Evolutionary conservation across 768 basidiomycete genomes (phyloP), one percentile per base, ranked within the genome.

Genomic region (Rhizopogon roseolus): DNA sequence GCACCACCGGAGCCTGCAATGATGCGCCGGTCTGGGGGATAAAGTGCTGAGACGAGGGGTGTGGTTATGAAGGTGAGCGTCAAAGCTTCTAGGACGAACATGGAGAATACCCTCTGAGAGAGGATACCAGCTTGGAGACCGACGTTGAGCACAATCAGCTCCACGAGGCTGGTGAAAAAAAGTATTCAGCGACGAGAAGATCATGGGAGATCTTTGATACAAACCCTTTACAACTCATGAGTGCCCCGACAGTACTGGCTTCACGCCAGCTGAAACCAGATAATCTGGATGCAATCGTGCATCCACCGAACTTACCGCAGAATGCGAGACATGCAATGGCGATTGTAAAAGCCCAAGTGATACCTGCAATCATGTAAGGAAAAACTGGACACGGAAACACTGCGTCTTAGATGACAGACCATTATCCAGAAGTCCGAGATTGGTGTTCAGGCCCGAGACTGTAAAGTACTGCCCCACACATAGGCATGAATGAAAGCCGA

Each of bases 211-310:
- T 9, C 36, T 0, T 5, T 16, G 19, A n/a, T 1, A 25, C 75
- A 36, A 48, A 88, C 88, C 93, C 94, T 78, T 98, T 95, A 65
- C 94, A 96, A 63, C 86, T 90, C 95, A 99, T 98, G 49, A 98
- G 67, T 13, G 89, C 85, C 0, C 97, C 97, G 49, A 98, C 86
- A 0, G 93, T 85, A 36, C 82, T 77, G 0, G 87, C 71, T 64
- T 98, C 96, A 38, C 96, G 77, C 82, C 82, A 87, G 6, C 71
- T 79, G 69, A 92, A 98, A 0, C 87, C 85, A 7, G 84, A 61
- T 29, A 79, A 73, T 40, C 75, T 73, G 0, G 94, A 89, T 0
- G 88, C 86, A 6, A 85, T 52, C 0, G 82, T 76, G 62, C 93
- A 96, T 6, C 91, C 93, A 5, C 86, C 78, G 64, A 98, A 97